A percentile compares a stretch with the other conserved stretches of the same genome.
phyloP scores from a whole-genome alignment of 2,329 filamentous ascomycete species.

The Colletotrichum ledebouriae region DNA sequence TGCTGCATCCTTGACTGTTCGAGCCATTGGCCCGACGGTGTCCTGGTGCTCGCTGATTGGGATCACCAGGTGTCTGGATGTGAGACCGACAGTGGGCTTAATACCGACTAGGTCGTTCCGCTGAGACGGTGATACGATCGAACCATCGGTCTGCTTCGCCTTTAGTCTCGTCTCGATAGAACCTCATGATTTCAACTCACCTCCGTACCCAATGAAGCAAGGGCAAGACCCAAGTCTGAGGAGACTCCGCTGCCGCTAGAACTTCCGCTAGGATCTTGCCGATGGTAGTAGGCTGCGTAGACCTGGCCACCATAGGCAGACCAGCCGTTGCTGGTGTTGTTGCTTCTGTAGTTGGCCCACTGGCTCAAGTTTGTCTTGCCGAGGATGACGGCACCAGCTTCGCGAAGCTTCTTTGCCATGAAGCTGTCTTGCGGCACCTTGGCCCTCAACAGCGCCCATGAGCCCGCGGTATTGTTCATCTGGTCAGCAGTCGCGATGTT shows the following conservation, averaged over 20 bases:
- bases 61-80: constrained; percentile 72
- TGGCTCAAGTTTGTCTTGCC: constrained; percentile 75
- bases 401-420: constrained; percentile 68
- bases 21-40: constrained; percentile 72
- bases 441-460: constrained; percentile 68
- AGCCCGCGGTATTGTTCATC: constrained; percentile 73
- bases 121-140: constrained; percentile 67
- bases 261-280: constrained; percentile 72
- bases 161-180: constrained; percentile 56
- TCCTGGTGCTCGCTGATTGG: constrained; percentile 74
- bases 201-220: constrained; percentile 72
- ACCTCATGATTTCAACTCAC: constrained; percentile 56
- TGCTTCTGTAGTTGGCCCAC: constrained; percentile 72
- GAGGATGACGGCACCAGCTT: constrained; percentile 72
- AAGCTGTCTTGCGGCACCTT: constrained; percentile 68
- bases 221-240: constrained; percentile 69
- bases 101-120: constrained; percentile 74
- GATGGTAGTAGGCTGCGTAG: constrained; percentile 70
- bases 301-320: constrained; percentile 73
- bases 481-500: constrained; percentile 73
- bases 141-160: constrained; percentile 66
- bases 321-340: constrained; percentile 73
- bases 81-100: constrained; percentile 76
- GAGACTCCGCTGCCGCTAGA: constrained; percentile 73
- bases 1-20: constrained; percentile 73